Percentiles rank a stretch among this genome's conserved stretches.
Conservation (phyloP, 805 yeast species). For the Wickerhamomyces kurtzmanii region DNA sequence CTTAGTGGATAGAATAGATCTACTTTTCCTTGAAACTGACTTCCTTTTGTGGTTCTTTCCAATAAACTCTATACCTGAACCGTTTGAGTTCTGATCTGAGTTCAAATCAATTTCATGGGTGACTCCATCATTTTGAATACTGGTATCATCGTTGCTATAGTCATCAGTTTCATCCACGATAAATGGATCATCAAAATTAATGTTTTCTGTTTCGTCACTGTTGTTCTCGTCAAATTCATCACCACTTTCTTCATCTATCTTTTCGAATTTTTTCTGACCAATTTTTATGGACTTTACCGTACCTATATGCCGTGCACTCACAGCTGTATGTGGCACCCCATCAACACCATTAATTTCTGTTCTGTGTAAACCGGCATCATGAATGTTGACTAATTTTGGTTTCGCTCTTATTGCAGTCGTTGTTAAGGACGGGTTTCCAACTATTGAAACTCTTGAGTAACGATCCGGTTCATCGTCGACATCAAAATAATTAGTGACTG, state of each 20-base stretch:
- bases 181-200: conserved; percentile 16
- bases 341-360: conserved; percentile 8
- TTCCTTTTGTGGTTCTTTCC: too few species aligned
- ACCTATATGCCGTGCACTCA: conserved; percentile 14
- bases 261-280: conserved; percentile 7
- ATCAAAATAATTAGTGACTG: conserved; percentile 8
- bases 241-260: conserved; percentile 10
- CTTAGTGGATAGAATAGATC: too few species aligned
- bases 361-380: not conserved
- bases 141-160: conserved; percentile 16
- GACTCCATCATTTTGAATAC: too few species aligned
- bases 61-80: too few species aligned
- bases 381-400: conserved; percentile 57
- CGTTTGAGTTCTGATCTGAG: too few species aligned
- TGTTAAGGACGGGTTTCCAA: conserved; percentile 25
- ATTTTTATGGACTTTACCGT: conserved; percentile 14
- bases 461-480: conserved; percentile 21
- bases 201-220: conserved; percentile 1
- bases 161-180: conserved; percentile 13
- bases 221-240: conserved; percentile 1
- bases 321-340: conserved; percentile 13
- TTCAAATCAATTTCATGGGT: too few species aligned
- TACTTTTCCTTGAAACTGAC: too few species aligned
- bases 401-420: conserved; percentile 72
- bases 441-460: conserved; percentile 32